Evolutionary conservation across 108 stramenopile species (phyloP).

Genomic region (Mayamaea pseudoterrestris): DNA sequence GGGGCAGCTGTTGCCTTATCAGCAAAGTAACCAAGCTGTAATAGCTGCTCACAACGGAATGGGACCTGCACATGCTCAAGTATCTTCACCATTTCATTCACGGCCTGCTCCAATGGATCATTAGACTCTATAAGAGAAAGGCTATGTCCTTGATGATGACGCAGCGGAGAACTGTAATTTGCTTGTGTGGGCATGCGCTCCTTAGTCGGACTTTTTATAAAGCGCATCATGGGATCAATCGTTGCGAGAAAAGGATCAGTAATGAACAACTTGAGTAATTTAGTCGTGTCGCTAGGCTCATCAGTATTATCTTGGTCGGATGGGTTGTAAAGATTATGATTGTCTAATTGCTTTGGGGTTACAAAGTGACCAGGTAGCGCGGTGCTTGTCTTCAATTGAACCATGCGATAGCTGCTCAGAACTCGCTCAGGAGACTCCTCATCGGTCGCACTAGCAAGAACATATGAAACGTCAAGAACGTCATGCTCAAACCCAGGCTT

Average conservation of each 20-base stretch:
- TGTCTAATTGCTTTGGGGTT: too few relatives aligned
- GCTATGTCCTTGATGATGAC: neutral
- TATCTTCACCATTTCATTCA: constrained; percentile 20
- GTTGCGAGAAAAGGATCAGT: constrained; percentile 4
- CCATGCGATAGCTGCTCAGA: constrained; percentile 28
- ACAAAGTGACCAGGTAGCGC: too few relatives aligned
- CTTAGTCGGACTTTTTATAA: too few relatives aligned
- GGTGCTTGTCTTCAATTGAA: constrained; percentile 3
- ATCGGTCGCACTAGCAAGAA: constrained; percentile 22
- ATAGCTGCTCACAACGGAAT: constrained; percentile 3
- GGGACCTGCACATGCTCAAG: constrained; percentile 22
- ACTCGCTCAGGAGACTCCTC: constrained; percentile 41
- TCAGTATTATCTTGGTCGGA: neutral
- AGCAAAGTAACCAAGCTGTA: neutral
- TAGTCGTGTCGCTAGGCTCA: too few relatives aligned
- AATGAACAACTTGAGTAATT: neutral
- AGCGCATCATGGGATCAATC: too few relatives aligned
- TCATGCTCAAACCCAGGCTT: constrained; percentile 4
- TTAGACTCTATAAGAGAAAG: neutral
- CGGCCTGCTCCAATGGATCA: constrained; percentile 10
- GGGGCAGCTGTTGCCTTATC: neutral
- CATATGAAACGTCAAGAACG: constrained; percentile 28
- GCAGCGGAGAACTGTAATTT: too few relatives aligned
- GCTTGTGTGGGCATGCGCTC: neutral
- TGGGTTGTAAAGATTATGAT: neutral